These are phyloP conservation scores for Colletotrichum lentis DNA, from an alignment of 2,329 filamentous ascomycete species.

Conservation along the genomic window DNA sequence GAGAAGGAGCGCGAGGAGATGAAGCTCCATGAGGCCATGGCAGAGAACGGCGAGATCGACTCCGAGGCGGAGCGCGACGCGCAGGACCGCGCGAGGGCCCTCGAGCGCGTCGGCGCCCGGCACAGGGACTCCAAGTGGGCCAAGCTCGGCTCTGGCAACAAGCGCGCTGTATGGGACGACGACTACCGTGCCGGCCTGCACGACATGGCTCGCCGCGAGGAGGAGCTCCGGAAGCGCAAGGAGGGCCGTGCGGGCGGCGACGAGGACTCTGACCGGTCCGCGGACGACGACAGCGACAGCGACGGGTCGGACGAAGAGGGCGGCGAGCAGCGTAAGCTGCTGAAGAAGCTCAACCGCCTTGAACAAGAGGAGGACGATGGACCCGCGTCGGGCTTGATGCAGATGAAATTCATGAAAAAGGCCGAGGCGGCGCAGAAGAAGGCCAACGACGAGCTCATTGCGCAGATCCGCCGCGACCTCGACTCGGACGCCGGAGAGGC, in stretches of 20 bases:
- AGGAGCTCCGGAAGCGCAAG: conserved; percentile 81
- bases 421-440: conserved; percentile 81
- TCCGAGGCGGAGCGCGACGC: conserved; percentile 72
- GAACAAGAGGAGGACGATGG: conserved; percentile 57
- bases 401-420: conserved; percentile 94
- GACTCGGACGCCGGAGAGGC: conserved; percentile 66
- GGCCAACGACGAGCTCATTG: conserved; percentile 80
- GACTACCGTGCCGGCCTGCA: conserved; percentile 79
- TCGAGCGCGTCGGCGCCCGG: conserved; percentile 84
- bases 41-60: conserved; percentile 66
- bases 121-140: conserved; percentile 94
- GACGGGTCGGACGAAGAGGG: conserved; percentile 62
- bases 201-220: conserved; percentile 83
- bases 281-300: conserved; percentile 62
- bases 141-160: conserved; percentile 80
- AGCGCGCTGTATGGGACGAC: conserved; percentile 87
- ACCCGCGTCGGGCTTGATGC: conserved; percentile 73
- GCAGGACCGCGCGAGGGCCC: conserved; percentile 76
- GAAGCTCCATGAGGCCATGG: conserved; percentile 60
- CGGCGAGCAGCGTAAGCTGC: conserved; percentile 48
- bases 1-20: conserved; percentile 65
- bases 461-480: conserved; percentile 75
- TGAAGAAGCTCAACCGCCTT: conserved; percentile 58
- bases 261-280: conserved; percentile 57
- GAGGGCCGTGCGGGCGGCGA: conserved; percentile 69